phyloP scores from a whole-genome alignment of 345 rosid genomes.

The Erysimum cheiranthoides region DNA sequence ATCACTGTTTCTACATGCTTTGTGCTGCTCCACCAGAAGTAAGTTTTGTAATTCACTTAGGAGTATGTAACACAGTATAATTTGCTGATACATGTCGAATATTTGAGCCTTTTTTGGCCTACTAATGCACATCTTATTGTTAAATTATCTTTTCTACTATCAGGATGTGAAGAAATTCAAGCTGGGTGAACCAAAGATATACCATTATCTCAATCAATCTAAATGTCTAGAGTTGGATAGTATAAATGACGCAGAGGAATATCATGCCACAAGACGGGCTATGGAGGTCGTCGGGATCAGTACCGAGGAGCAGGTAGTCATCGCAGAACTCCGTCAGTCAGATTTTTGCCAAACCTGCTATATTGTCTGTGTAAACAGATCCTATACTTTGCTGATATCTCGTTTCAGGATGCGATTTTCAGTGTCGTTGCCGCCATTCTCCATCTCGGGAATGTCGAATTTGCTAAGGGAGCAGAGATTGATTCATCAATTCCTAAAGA shows the following conservation, averaged over 20 bases:
- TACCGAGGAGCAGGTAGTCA: conserved; percentile 80
- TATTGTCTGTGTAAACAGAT: conserved; percentile 27
- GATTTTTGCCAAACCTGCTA: conserved; percentile 25
- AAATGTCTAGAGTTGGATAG: conserved; percentile 86
- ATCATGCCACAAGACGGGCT: conserved; percentile 81
- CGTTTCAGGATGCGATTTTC: conserved; percentile 59
- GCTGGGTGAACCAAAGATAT: conserved; percentile 75
- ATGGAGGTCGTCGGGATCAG: conserved; percentile 96
- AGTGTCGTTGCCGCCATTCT: conserved; percentile 93
- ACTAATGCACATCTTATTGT: conserved; percentile 5
- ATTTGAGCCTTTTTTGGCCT: conserved; percentile 14
- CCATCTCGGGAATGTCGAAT: conserved; percentile 95
- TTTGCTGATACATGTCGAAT: conserved; percentile 18
- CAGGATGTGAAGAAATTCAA: conserved; percentile 82
- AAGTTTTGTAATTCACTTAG: conserved; percentile 40
- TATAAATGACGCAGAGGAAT: conserved; percentile 87
- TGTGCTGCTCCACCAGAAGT: conserved; percentile 98
- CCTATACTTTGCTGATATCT: conserved; percentile 25
- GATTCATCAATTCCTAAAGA: conserved; percentile 95
- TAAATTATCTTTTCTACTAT: conserved; percentile 11
- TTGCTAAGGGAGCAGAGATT: conserved; percentile 79
- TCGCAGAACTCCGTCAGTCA: conserved; percentile 16
- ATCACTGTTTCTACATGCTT: conserved; percentile 99
- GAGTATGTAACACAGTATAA: conserved; percentile 15
- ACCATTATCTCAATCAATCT: conserved; percentile 94